Evolutionary conservation across 2,329 filamentous ascomycete species (phyloP).

Genomic region (Stachybotrys elegans): DNA sequence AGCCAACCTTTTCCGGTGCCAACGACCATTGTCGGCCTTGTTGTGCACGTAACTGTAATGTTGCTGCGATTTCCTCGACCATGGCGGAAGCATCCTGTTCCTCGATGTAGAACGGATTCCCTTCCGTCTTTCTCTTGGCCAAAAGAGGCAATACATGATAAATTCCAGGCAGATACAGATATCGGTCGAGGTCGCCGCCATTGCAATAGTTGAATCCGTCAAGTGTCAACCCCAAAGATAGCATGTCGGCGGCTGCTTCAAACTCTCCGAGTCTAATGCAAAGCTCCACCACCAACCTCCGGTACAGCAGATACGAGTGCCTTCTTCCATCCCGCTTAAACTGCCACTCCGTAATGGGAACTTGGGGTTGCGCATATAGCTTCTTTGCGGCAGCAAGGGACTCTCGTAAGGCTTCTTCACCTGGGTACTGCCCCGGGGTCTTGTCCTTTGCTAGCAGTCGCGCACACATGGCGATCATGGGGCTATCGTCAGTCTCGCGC

Average conservation of each 20-base stretch:
- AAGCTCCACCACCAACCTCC: conserved; percentile 1
- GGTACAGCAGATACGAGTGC: conserved; percentile 3
- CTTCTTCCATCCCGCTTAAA: background rate
- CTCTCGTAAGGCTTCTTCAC: background rate
- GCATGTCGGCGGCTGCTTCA: background rate
- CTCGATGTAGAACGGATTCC: conserved; percentile 4
- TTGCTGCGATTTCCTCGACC: background rate
- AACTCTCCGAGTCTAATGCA: background rate
- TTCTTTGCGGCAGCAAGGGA: conserved; percentile 1
- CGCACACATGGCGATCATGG: conserved; percentile 5
- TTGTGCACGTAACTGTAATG: background rate
- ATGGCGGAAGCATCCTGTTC: background rate
- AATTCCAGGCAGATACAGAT: background rate
- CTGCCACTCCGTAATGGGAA: conserved; percentile 1
- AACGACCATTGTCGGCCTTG: conserved; percentile 1
- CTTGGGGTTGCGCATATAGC: conserved; percentile 3
- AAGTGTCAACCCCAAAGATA: conserved; percentile 1
- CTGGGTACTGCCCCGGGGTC: conserved; percentile 2
- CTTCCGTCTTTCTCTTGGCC: background rate
- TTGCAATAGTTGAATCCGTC: conserved; percentile 4
- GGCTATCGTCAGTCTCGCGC: conserved; percentile 4
- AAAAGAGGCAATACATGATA: conserved; percentile 1
- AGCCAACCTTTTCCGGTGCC: conserved; percentile 2
- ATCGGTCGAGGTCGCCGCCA: background rate
- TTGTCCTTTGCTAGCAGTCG: conserved; percentile 6